Base-by-base conservation (phyloP, 208 protist genomes). In the Wallacemonas sp. region DNA sequence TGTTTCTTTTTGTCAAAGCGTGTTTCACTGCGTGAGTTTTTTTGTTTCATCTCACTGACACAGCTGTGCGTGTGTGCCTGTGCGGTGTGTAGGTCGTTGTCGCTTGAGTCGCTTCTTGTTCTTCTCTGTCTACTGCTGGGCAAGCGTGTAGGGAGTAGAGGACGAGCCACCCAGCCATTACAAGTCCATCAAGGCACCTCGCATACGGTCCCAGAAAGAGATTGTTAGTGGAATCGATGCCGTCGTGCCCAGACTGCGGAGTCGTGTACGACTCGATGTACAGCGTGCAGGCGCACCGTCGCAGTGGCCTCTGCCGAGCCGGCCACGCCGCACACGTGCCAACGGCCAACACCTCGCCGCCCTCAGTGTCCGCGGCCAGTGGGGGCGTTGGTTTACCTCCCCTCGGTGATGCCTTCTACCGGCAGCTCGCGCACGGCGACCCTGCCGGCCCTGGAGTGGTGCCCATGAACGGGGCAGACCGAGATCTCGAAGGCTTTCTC, bases 161-260 rank as follows among this genome's bases (percentile, higher is more conserved):
- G n/a, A n/a, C n/a, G n/a, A n/a, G n/a, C n/a, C n/a, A n/a, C n/a
- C n/a, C n/a, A n/a, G n/a, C n/a, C n/a, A n/a, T n/a, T n/a, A n/a
- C n/a, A n/a, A n/a, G n/a, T n/a, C n/a, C n/a, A n/a, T n/a, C n/a
- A n/a, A n/a, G n/a, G n/a, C n/a, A n/a, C n/a, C n/a, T n/a, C n/a
- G n/a, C n/a, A n/a, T n/a, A n/a, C n/a, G n/a, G n/a, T n/a, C n/a
- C n/a, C n/a, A n/a, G n/a, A n/a, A n/a, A n/a, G n/a, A n/a, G n/a
- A n/a, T n/a, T n/a, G n/a, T n/a, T n/a, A n/a, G n/a, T n/a, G n/a
- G n/a, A n/a, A n/a, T n/a, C n/a, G 15, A 84, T 84, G 78, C 78
- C 73, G 12, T 13, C 70, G 22, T 85, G 78, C 46, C 78, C 74
- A 1, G 68, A 85, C n/a, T 85, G 78, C 29, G 78, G 78, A 3